Base-by-base conservation (phyloP, 306 rosid genomes). In the Urtica urens region DNA sequence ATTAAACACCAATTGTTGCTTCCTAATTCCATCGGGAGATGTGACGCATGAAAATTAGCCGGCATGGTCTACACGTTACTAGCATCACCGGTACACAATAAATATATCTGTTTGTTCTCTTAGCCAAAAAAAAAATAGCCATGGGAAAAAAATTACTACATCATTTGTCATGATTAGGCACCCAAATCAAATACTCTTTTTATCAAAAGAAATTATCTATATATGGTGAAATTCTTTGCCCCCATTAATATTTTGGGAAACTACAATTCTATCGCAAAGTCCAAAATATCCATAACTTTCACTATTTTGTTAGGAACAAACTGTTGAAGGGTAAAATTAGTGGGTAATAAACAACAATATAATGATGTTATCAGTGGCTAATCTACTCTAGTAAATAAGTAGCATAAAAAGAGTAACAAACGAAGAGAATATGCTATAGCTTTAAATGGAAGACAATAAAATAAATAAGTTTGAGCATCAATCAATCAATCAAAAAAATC, bases 301-400 rank as follows among this genome's bases (percentile, higher is more conserved):
- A 12, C 39, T 34, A 10, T 34, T 34, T 34, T 3, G n/a, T 4
- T 3, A 34, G 39, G 39, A 4, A 8, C 39, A 19, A n/a, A n/a
- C n/a, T n/a, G n/a, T n/a, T 38, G 16, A 2, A 1, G 14, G 8
- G 46, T 0, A 19, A 41, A 15, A 19, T 41, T 19, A 8, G 46
- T 10, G 46, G 46, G 10, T n/a, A 8, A 41, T 15, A 41, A n/a
- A n/a, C n/a, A n/a, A n/a, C n/a, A n/a, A n/a, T n/a, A n/a, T n/a
- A n/a, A n/a, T n/a, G n/a, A n/a, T n/a, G n/a, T n/a, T n/a, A 41
- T 52, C 37, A 52, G 28, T 52, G 31, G 44, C 20, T 34, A 22
- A 35, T 52, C 44, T 55, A 41, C 26, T 8, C 18, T 31, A 22
- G 22, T 22, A 22, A 34, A 5, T n/a, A 28, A 2, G 7, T 16